phyloP scores from a whole-genome alignment of 306 rosid genomes.

The Notholithocarpus densiflorus region DNA sequence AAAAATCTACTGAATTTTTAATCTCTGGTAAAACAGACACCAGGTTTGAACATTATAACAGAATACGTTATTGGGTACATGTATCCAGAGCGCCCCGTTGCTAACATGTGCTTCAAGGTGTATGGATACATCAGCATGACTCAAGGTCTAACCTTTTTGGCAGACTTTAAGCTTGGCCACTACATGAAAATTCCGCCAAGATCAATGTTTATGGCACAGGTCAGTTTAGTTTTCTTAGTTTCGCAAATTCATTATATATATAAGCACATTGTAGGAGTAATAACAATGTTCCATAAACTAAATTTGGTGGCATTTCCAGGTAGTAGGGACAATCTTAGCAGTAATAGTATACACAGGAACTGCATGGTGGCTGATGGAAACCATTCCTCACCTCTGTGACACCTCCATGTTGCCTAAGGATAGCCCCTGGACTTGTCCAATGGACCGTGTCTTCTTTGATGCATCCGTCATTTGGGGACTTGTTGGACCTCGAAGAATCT shows the following conservation, averaged over 20 bases:
- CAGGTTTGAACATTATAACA: conserved; percentile 85
- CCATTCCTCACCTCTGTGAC: conserved; percentile 65
- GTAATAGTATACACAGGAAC: conserved; percentile 53
- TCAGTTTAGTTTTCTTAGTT: conserved; percentile 13
- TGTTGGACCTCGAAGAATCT: conserved; percentile 82
- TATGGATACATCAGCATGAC: conserved; percentile 86
- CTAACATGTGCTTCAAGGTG: conserved; percentile 97
- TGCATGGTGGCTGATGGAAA: conserved; percentile 83
- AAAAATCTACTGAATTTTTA: conserved; percentile 4
- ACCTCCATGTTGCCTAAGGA: conserved; percentile 35
- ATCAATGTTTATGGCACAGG: conserved; percentile 92
- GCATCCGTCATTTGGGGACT: conserved; percentile 92
- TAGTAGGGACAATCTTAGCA: conserved; percentile 60
- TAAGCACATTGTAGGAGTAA: background rate
- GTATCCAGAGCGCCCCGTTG: conserved; percentile 86
- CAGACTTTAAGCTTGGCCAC: conserved; percentile 87
- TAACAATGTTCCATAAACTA: background rate
- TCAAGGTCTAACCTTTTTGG: conserved; percentile 67
- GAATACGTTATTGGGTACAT: conserved; percentile 81
- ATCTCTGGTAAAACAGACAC: conserved; percentile 41
- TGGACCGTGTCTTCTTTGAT: conserved; percentile 69
- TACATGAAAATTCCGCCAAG: conserved; percentile 97
- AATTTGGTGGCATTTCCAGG: conserved; percentile 32
- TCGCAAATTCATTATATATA: background rate
- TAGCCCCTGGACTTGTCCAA: conserved; percentile 82